Evolutionary conservation across 176 grass and related monocot genomes (phyloP).

Genomic region (Cenchrus fungigraminus): DNA sequence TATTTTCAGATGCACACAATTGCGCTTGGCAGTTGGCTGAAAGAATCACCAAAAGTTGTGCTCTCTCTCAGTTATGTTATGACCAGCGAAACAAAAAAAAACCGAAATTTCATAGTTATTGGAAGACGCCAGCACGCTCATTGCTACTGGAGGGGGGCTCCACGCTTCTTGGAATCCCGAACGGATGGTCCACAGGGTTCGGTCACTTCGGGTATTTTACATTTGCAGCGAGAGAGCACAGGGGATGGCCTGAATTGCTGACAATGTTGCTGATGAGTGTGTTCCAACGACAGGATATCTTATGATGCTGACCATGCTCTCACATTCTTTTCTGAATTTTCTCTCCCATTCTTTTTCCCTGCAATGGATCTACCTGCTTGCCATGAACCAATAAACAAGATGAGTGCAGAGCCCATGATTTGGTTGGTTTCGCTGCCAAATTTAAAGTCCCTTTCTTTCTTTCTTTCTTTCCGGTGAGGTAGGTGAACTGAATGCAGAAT

Average conservation of each 20-base stretch:
- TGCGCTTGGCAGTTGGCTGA: no score
- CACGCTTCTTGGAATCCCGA: constrained; percentile 12
- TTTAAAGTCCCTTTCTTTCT: not conserved
- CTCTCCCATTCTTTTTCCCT: not conserved
- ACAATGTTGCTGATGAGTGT: constrained; percentile 21
- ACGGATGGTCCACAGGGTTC: not conserved
- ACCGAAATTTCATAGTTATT: not conserved
- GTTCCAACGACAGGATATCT: constrained; percentile 3
- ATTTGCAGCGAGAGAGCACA: not conserved
- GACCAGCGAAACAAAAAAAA: not conserved
- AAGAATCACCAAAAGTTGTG: not conserved
- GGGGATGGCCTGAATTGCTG: constrained; percentile 31
- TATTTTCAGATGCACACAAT: not conserved
- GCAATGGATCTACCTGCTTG: constrained; percentile 1
- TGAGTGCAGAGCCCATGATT: constrained; percentile 35
- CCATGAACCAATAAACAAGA: constrained; percentile 18
- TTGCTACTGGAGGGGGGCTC: constrained; percentile 28
- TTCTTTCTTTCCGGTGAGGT: not conserved
- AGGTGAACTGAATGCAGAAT: not conserved
- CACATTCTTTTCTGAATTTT: not conserved
- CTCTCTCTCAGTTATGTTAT: not conserved
- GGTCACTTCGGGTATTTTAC: not conserved
- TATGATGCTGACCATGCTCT: constrained; percentile 33
- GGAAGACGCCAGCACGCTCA: not conserved
- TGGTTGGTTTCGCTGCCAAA: not conserved